Conservation (phyloP, 1,284 basidiomycete species). For the Xerocomus cyaneibrunnescens region DNA sequence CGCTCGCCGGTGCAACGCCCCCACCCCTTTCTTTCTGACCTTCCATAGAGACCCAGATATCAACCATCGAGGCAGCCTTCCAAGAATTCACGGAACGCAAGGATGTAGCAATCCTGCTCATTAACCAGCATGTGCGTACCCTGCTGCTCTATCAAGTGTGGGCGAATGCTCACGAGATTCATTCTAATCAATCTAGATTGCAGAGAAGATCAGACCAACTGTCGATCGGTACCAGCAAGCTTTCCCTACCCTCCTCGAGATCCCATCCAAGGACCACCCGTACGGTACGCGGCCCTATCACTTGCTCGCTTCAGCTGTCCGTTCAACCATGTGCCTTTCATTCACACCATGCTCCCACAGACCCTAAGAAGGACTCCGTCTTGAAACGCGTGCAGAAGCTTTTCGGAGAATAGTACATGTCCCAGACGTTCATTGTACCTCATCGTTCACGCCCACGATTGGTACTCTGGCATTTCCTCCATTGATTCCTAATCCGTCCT, state of each 20-base stretch:
- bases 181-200: slow-evolving; percentile 57
- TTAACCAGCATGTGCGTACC: slow-evolving; percentile 89
- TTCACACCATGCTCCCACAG: slow-evolving; percentile 45
- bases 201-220: slow-evolving; percentile 93
- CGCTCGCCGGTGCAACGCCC: slow-evolving; percentile 4
- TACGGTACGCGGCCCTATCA: slow-evolving; percentile 58
- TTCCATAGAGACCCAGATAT: slow-evolving; percentile 79
- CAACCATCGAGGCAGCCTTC: slow-evolving; percentile 86
- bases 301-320: neutral
- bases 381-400: slow-evolving; percentile 97
- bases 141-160: slow-evolving; percentile 1
- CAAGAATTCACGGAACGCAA: slow-evolving; percentile 90
- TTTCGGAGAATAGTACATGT: slow-evolving; percentile 71
- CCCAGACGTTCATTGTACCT: slow-evolving; percentile 13
- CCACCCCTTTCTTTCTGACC: slow-evolving; percentile 9
- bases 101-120: slow-evolving; percentile 93
- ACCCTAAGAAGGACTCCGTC: slow-evolving; percentile 96
- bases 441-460: slow-evolving; percentile 11
- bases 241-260: slow-evolving; percentile 96
- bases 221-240: slow-evolving; percentile 96
- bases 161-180: slow-evolving; percentile 11
- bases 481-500: slow-evolving; percentile 7
- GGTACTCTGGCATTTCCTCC: slow-evolving; percentile 10
- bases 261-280: slow-evolving; percentile 93
- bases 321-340: slow-evolving; percentile 11